These are phyloP conservation scores for Immersiporthe knoxdaviesiana DNA, from an alignment of 2,329 filamentous ascomycete species.

Conservation along the genomic window DNA sequence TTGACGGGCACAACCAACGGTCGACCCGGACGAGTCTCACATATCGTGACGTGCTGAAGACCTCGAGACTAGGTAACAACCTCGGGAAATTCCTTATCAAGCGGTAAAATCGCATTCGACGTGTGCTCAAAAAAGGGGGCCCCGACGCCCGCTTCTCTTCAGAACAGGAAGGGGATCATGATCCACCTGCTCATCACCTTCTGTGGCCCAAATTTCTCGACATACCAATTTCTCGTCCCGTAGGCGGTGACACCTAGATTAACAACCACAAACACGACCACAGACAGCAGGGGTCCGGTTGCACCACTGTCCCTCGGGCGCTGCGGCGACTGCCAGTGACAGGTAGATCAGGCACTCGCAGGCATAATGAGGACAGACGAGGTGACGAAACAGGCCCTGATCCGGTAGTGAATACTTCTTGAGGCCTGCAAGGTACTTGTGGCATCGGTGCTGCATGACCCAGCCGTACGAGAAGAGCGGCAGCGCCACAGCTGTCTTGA, in stretches of 20 bases:
- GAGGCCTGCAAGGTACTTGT: slow-evolving; percentile 69
- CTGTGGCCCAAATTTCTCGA: slow-evolving; percentile 70
- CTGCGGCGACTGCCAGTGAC: slow-evolving; percentile 73
- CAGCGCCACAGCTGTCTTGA: slow-evolving; percentile 59
- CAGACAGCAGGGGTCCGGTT: slow-evolving; percentile 77
- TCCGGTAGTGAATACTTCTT: slow-evolving; percentile 83
- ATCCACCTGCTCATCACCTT: slow-evolving; percentile 67
- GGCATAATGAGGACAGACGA: slow-evolving; percentile 89
- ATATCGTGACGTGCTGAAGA: slow-evolving; percentile 83
- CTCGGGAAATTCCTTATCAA: slow-evolving; percentile 57
- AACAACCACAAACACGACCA: slow-evolving; percentile 70
- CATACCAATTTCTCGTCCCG: slow-evolving; percentile 80
- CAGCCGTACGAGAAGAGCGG: slow-evolving; percentile 72
- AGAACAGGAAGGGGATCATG: slow-evolving; percentile 76
- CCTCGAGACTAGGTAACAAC: slow-evolving; percentile 73
- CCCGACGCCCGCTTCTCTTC: slow-evolving; percentile 32
- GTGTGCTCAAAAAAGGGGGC: not conserved
- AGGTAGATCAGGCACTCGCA: slow-evolving; percentile 86
- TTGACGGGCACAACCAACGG: slow-evolving; percentile 59
- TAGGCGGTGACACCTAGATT: slow-evolving; percentile 84
- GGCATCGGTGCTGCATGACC: slow-evolving; percentile 73
- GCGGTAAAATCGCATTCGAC: slow-evolving; percentile 43
- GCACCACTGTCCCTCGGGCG: slow-evolving; percentile 65
- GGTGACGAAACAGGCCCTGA: slow-evolving; percentile 69
- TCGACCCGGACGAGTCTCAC: slow-evolving; percentile 72